Evolutionary conservation across 1,284 basidiomycete species (phyloP).

Genomic region (Apiotrichum porosum): DNA sequence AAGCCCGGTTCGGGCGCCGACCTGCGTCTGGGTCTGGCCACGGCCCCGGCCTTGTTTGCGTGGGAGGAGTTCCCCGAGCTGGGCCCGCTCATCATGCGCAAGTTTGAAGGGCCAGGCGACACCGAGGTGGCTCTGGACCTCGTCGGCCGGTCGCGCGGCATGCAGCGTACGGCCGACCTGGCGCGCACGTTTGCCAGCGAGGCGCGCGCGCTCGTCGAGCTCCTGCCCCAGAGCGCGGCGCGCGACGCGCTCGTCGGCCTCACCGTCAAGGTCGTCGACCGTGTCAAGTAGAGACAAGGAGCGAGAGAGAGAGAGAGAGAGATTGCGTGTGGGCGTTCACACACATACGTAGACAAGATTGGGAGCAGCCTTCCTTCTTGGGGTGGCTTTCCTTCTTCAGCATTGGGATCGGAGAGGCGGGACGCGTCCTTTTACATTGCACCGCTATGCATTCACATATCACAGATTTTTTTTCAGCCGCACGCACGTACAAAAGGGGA

Average conservation of each 20-base stretch:
- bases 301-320: not conserved
- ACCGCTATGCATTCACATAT: slow-evolving; percentile 15
- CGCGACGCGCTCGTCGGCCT: slow-evolving; percentile 59
- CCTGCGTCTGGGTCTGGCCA: slow-evolving; percentile 78
- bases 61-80: slow-evolving; percentile 79
- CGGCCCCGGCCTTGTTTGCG: slow-evolving; percentile 89
- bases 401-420: too few relatives aligned
- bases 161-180: slow-evolving; percentile 72
- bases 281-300: slow-evolving; percentile 41
- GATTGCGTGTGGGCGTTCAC: too few relatives aligned
- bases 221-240: slow-evolving; percentile 78
- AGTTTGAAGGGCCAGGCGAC: slow-evolving; percentile 77
- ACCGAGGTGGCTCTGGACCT: slow-evolving; percentile 72
- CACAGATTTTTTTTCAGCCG: not conserved
- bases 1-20: slow-evolving; percentile 81
- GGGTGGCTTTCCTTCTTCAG: too few relatives aligned
- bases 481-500: not conserved
- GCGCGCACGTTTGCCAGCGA: slow-evolving; percentile 72
- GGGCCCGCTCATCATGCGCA: slow-evolving; percentile 74
- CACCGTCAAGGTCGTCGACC: slow-evolving; percentile 49
- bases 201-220: slow-evolving; percentile 65
- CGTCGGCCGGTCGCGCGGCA: slow-evolving; percentile 68
- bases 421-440: slow-evolving; percentile 9
- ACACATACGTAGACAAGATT: too few relatives aligned
- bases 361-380: too few relatives aligned